Evolutionary conservation across 306 rosid genomes (phyloP).

Genomic region (Vigna trinervia): DNA sequence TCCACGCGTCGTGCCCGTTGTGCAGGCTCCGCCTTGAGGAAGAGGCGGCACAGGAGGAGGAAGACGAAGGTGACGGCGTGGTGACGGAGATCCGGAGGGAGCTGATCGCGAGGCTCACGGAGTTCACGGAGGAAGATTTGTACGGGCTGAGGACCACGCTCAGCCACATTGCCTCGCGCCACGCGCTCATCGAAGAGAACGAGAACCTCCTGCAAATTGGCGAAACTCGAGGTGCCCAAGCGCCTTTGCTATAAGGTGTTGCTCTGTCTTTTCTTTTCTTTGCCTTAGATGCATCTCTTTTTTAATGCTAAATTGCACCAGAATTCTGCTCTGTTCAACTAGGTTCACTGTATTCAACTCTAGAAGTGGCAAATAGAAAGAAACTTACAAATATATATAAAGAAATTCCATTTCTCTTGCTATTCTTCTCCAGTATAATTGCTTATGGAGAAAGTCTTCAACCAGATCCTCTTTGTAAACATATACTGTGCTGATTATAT

Average conservation of each 20-base stretch:
- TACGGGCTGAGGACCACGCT: constrained; percentile 64
- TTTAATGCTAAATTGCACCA: neutral
- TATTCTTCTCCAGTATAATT: too few relatives aligned
- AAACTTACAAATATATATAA: too few relatives aligned
- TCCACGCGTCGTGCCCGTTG: constrained; percentile 78
- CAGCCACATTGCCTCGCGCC: constrained; percentile 67
- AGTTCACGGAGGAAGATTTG: constrained; percentile 62
- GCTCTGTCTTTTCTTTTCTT: neutral
- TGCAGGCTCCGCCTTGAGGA: constrained; percentile 61
- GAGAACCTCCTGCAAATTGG: neutral
- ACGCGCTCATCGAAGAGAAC: constrained; percentile 19
- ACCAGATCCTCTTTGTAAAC: too few relatives aligned
- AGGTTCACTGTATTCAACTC: too few relatives aligned
- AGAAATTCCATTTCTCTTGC: too few relatives aligned
- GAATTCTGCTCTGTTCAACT: neutral
- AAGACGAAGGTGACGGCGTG: neutral
- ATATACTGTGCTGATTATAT: too few relatives aligned
- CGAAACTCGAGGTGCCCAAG: neutral
- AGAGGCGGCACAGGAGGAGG: neutral
- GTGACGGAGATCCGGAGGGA: constrained; percentile 38
- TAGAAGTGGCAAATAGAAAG: too few relatives aligned
- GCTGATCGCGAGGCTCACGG: constrained; percentile 52
- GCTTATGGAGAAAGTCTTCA: too few relatives aligned
- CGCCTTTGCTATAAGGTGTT: constrained; percentile 8
- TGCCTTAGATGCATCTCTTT: neutral